phyloP scores from a whole-genome alignment of 2,329 filamentous ascomycete species.

The Alternaria incomplexa region DNA sequence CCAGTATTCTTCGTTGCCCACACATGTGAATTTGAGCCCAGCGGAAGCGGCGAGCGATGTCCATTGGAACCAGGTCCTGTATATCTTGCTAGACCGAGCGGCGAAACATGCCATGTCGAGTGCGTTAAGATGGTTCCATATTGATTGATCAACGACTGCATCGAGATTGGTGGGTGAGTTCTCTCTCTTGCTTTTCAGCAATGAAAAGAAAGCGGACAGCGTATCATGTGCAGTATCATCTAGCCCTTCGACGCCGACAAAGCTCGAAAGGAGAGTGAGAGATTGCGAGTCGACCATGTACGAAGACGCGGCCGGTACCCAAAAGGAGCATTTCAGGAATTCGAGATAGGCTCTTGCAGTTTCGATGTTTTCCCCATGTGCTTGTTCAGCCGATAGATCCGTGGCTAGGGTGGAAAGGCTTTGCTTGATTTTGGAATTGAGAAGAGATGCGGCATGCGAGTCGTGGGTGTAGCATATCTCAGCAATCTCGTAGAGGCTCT shows the following conservation, averaged over 20 bases:
- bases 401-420: constrained; percentile 2
- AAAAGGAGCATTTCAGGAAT: constrained; percentile 42
- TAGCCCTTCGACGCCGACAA: constrained; percentile 27
- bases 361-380: background rate
- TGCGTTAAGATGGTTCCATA: constrained; percentile 29
- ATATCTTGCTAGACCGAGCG: constrained; percentile 29
- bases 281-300: constrained; percentile 28
- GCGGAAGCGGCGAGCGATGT: constrained; percentile 26
- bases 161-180: background rate
- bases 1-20: constrained; percentile 50
- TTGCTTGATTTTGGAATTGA: constrained; percentile 14
- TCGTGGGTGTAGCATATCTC: constrained; percentile 30
- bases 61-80: constrained; percentile 48
- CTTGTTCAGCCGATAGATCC: background rate
- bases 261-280: constrained; percentile 22
- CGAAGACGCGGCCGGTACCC: constrained; percentile 25
- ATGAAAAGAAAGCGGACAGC: constrained; percentile 34
- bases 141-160: constrained; percentile 22
- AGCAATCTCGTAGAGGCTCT: constrained; percentile 32
- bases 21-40: constrained; percentile 23
- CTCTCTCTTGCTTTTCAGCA: constrained; percentile 8
- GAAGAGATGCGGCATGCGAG: constrained; percentile 17
- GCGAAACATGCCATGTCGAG: constrained; percentile 28
- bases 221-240: constrained; percentile 32
- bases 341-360: constrained; percentile 23